Evolutionary conservation across 2,329 filamentous ascomycete species (phyloP).

Genomic region (Colletotrichum simmondsii): DNA sequence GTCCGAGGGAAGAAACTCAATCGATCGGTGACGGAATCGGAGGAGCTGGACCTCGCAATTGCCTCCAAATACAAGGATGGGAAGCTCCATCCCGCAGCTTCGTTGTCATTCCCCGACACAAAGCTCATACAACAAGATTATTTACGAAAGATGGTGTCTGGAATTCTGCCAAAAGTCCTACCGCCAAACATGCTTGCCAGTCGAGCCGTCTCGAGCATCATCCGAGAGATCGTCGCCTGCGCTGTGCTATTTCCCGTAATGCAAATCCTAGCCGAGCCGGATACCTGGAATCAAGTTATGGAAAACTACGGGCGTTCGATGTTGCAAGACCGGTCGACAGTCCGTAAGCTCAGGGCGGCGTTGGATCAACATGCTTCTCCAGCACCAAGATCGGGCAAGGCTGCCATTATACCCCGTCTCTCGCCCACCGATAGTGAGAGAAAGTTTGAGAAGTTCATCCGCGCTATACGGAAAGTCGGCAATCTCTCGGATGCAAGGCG

Average conservation of each 20-base stretch:
- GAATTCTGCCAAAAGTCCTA: conserved; percentile 79
- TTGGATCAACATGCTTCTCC: conserved; percentile 93
- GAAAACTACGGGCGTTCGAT: conserved; percentile 88
- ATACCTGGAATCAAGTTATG: conserved; percentile 97
- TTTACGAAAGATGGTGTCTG: conserved; percentile 78
- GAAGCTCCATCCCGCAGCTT: conserved; percentile 87
- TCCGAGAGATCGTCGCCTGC: conserved; percentile 92
- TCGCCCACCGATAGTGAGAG: conserved; percentile 85
- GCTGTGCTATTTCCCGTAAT: conserved; percentile 88
- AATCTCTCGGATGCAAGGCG: conserved; percentile 93
- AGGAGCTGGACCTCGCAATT: conserved; percentile 94
- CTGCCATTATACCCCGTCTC: conserved; percentile 82
- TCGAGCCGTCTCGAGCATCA: conserved; percentile 80
- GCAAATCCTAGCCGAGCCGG: conserved; percentile 85
- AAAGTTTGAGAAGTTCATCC: conserved; percentile 93
- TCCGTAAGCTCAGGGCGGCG: conserved; percentile 89
- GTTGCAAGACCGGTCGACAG: conserved; percentile 94
- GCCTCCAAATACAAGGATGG: conserved; percentile 94
- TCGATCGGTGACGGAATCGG: conserved; percentile 91
- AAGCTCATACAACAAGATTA: conserved; percentile 91
- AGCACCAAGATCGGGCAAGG: conserved; percentile 72
- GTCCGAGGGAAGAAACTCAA: conserved; percentile 91
- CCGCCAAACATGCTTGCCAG: conserved; percentile 81
- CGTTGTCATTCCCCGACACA: conserved; percentile 83
- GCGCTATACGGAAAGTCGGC: conserved; percentile 86